phyloP scores from a whole-genome alignment of 805 yeast species.

The Lipomyces starkeyi region DNA sequence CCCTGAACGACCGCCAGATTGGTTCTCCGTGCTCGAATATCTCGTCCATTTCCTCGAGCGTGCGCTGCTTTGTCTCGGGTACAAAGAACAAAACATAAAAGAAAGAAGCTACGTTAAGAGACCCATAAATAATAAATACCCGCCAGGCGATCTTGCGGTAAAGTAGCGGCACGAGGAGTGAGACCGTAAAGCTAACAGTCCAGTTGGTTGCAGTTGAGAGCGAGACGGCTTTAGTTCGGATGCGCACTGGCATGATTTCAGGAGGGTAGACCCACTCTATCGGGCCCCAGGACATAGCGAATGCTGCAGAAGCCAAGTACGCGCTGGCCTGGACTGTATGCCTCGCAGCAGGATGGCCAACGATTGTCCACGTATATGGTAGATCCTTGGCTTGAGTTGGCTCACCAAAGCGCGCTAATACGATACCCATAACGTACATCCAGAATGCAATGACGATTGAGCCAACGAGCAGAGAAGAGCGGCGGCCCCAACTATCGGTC shows the following conservation, averaged over 20 bases:
- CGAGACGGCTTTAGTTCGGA: conserved; percentile 88
- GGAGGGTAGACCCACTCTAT: conserved; percentile 35
- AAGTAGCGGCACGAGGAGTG: conserved; percentile 80
- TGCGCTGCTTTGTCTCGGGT: conserved; percentile 31
- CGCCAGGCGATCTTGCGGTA: conserved; percentile 80
- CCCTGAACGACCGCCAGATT: conserved; percentile 3
- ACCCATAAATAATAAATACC: conserved; percentile 72
- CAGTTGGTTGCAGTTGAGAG: conserved; percentile 89
- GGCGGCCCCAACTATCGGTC: conserved; percentile 88
- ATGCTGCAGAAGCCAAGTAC: conserved; percentile 72
- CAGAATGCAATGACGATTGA: conserved; percentile 80
- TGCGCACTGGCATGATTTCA: conserved; percentile 70
- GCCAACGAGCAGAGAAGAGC: conserved; percentile 79
- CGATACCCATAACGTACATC: conserved; percentile 54
- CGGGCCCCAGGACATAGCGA: conserved; percentile 82
- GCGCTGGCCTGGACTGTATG: conserved; percentile 60
- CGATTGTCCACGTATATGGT: neutral
- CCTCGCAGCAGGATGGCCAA: conserved; percentile 53
- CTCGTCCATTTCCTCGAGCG: conserved; percentile 12
- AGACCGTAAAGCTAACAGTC: conserved; percentile 89
- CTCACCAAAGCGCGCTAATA: neutral
- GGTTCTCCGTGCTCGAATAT: conserved; percentile 19
- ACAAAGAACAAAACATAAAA: conserved; percentile 29
- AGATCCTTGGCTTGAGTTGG: neutral
- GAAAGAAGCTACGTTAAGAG: conserved; percentile 54